Base-by-base conservation (phyloP, 108 stramenopile genomes). In the Cyclotella sp. region DNA sequence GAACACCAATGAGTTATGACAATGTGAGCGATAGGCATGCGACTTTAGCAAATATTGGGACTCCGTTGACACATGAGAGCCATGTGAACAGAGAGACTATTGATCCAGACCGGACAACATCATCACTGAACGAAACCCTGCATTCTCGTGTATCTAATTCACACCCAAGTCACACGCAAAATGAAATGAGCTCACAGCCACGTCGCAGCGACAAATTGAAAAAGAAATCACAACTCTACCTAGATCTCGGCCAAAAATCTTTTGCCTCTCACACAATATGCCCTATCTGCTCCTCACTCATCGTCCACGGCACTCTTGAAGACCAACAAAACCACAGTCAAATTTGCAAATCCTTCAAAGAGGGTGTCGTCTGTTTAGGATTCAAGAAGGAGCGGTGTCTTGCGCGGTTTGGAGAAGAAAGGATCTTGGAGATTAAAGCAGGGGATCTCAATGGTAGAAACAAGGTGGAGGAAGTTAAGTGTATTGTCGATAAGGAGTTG, bases 171-270 rank as follows among this genome's bases (percentile, higher is more conserved):
- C 2, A 34, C 34, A 34, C 2, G n/a, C 3, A 51, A 3, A 19
- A 51, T 19, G 49, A 51, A 51, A 19, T 19, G 19, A 16, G 49
- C 49, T 19, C 49, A 51, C 19, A 19, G 8, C 19, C 49, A 19
- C 16, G 16, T 19, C 19, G n/a, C 49, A 51, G 16, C 49, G 3
- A 16, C 8, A 16, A 43, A 22, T 43, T 5, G 3, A 6, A 21
- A 12, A 49, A 70, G 45, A 29, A 45, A 24, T 27, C 70, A 52
- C 94, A 95, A 85, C 57, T 89, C 27, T 95, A 88, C 73, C 65
- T 95, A 22, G 94, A 95, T 80, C 89, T 89, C 40, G 94, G 94
- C 34, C 94, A 95, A 76, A 47, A 63, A 26, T 68, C 73, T 21
- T 95, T 93, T 73, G 94, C 86, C 3, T 83, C 80, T 44, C 86